Conservation (phyloP, 768 basidiomycete genomes). For the Lactifluus echinatus region DNA sequence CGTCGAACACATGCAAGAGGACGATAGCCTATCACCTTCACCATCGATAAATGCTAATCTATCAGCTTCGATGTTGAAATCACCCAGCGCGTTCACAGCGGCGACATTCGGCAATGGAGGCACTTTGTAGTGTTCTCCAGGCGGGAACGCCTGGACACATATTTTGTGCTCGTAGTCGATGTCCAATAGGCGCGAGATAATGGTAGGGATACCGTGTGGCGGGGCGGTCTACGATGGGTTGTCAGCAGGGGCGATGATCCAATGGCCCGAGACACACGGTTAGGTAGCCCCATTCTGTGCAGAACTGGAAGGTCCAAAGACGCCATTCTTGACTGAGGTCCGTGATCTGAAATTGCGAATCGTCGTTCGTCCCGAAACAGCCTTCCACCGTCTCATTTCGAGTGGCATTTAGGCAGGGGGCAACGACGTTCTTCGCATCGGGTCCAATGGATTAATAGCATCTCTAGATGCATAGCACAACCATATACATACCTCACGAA, state of each 20-base stretch:
- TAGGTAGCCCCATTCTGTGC: conserved; percentile 96
- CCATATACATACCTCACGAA: conserved; percentile 47
- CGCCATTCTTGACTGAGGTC: conserved; percentile 74
- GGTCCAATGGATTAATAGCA: not conserved
- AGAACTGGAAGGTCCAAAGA: conserved; percentile 85
- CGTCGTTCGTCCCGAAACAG: conserved; percentile 85
- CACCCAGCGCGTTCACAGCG: conserved; percentile 76
- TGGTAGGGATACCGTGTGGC: conserved; percentile 55
- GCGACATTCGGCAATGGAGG: conserved; percentile 72
- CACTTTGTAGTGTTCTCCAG: conserved; percentile 66
- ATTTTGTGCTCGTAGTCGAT: conserved; percentile 63
- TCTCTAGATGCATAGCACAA: not conserved
- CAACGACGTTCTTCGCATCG: conserved; percentile 12
- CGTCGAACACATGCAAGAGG: not conserved
- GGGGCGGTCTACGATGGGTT: conserved; percentile 52
- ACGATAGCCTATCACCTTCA: conserved; percentile 50
- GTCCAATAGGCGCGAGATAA: conserved; percentile 69
- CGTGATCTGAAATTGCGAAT: conserved; percentile 48
- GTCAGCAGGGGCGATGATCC: not conserved
- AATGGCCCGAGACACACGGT: conserved; percentile 36
- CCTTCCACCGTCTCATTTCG: conserved; percentile 42
- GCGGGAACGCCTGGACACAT: conserved; percentile 65
- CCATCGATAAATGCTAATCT: conserved; percentile 84
- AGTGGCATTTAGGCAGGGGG: conserved; percentile 29
- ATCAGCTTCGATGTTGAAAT: conserved; percentile 72